Conservation (phyloP, 2,329 filamentous ascomycete species). For the Beauveria sp. region DNA sequence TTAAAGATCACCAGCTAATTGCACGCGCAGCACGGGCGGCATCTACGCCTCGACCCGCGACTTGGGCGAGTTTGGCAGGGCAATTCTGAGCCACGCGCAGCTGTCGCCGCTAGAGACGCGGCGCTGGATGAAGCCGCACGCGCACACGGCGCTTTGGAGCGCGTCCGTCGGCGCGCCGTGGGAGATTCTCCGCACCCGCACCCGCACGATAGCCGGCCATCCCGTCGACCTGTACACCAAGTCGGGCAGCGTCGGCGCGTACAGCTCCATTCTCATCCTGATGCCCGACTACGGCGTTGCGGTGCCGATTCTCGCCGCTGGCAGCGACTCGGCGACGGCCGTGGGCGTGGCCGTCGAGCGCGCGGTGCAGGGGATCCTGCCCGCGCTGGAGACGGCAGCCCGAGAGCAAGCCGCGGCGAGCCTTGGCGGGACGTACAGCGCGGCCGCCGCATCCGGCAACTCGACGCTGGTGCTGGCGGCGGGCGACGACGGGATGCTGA, state of each 20-base stretch:
- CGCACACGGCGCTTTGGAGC: constrained; percentile 9
- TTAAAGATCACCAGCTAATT: background rate
- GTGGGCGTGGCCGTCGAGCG: constrained; percentile 5
- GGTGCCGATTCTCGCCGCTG: constrained; percentile 11
- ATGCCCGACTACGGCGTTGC: constrained; percentile 27
- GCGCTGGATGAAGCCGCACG: constrained; percentile 15
- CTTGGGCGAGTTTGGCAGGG: constrained; percentile 14
- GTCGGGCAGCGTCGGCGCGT: constrained; percentile 23
- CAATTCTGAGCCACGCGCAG: constrained; percentile 20
- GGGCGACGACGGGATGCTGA: background rate
- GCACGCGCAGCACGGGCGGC: background rate
- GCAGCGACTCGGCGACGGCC: constrained; percentile 1
- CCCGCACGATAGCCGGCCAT: constrained; percentile 21
- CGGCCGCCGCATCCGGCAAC: background rate
- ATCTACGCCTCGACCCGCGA: constrained; percentile 11
- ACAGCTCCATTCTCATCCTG: constrained; percentile 22
- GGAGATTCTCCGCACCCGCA: constrained; percentile 26
- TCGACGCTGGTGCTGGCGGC: background rate
- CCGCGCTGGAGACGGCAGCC: constrained; percentile 7
- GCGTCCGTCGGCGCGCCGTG: constrained; percentile 27
- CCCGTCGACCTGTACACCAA: constrained; percentile 28
- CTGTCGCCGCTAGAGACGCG: constrained; percentile 26
- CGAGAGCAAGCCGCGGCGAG: background rate
- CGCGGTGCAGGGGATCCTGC: constrained; percentile 8
- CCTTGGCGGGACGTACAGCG: background rate